Conservation (phyloP, 2,329 filamentous ascomycete species). For the Pyrenophora tritici-repentis region DNA sequence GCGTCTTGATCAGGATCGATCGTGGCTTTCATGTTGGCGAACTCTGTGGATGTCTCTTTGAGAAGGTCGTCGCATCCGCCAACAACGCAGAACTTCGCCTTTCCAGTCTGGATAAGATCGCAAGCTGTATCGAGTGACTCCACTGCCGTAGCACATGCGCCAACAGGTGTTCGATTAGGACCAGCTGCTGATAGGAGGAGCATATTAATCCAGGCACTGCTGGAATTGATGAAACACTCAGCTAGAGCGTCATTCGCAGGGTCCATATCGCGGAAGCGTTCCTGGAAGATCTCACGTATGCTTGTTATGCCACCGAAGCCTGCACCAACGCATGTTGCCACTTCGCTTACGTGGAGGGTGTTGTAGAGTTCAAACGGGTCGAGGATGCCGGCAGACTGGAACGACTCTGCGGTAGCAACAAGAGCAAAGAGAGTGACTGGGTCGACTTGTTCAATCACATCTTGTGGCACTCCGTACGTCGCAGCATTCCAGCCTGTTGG, state of each 20-base stretch:
- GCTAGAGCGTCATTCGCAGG: conserved; percentile 98
- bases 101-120: conserved; percentile 97
- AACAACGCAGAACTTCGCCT: conserved; percentile 95
- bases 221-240: conserved; percentile 99
- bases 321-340: conserved; percentile 97
- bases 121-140: conserved; percentile 98
- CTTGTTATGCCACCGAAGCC: conserved; percentile 95
- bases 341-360: conserved; percentile 96
- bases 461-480: conserved; percentile 93
- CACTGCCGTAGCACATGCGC: conserved; percentile 94
- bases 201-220: conserved; percentile 99
- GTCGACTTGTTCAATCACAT: conserved; percentile 97
- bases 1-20: conserved; percentile 98
- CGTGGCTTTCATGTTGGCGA: conserved; percentile 99
- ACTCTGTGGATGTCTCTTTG: conserved; percentile 98
- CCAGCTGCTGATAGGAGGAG: conserved; percentile 94
- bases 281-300: conserved; percentile 96
- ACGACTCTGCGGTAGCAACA: conserved; percentile 88
- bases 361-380: conserved; percentile 99
- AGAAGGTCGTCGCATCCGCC: conserved; percentile 99
- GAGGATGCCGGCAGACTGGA: conserved; percentile 91
- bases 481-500: conserved; percentile 97
- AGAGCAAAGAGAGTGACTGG: conserved; percentile 94
- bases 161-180: conserved; percentile 97
- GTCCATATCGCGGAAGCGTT: conserved; percentile 93